A percentile compares a stretch with the other conserved stretches of the same genome.
Evolutionary conservation across 345 rosid genomes (phyloP).

Genomic region (Anacardium occidentale): DNA sequence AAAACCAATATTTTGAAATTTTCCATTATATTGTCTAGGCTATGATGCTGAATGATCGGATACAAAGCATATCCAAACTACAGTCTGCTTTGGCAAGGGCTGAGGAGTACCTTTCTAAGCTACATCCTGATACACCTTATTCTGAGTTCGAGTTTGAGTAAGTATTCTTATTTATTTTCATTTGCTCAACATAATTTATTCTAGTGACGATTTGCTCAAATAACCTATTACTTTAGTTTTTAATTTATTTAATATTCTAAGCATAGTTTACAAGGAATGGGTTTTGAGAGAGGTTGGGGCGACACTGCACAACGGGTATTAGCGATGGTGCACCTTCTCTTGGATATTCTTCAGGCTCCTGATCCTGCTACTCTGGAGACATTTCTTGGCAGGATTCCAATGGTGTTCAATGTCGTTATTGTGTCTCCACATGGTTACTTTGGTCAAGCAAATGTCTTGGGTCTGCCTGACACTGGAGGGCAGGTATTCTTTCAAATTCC

Average conservation of each 20-base stretch:
- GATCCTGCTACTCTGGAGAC: slow-evolving; percentile 62
- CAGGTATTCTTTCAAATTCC: slow-evolving; percentile 34
- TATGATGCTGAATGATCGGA: slow-evolving; percentile 62
- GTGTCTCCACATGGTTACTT: slow-evolving; percentile 64
- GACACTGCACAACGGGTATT: slow-evolving; percentile 43
- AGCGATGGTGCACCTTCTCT: slow-evolving; percentile 58
- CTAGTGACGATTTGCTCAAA: not conserved
- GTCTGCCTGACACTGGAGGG: slow-evolving; percentile 67
- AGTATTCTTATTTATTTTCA: slow-evolving; percentile 9
- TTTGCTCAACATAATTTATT: not conserved
- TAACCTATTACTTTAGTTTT: not conserved
- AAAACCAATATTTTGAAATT: not conserved
- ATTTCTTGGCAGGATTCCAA: slow-evolving; percentile 62
- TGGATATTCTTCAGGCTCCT: slow-evolving; percentile 62
- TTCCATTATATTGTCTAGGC: slow-evolving; percentile 29
- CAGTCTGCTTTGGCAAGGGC: slow-evolving; percentile 54
- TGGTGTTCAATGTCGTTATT: slow-evolving; percentile 64
- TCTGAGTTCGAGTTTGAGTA: slow-evolving; percentile 57
- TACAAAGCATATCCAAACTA: slow-evolving; percentile 41
- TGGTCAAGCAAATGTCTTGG: slow-evolving; percentile 65
- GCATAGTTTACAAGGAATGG: slow-evolving; percentile 51
- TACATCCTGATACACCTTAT: slow-evolving; percentile 42
- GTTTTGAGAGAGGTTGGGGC: slow-evolving; percentile 68
- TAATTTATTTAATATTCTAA: not conserved
- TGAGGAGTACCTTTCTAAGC: slow-evolving; percentile 51